A percentile compares a stretch with the other conserved stretches of the same genome.
phyloP scores from a whole-genome alignment of 495 filamentous ascomycete genomes.

The Penicillium canariense region DNA sequence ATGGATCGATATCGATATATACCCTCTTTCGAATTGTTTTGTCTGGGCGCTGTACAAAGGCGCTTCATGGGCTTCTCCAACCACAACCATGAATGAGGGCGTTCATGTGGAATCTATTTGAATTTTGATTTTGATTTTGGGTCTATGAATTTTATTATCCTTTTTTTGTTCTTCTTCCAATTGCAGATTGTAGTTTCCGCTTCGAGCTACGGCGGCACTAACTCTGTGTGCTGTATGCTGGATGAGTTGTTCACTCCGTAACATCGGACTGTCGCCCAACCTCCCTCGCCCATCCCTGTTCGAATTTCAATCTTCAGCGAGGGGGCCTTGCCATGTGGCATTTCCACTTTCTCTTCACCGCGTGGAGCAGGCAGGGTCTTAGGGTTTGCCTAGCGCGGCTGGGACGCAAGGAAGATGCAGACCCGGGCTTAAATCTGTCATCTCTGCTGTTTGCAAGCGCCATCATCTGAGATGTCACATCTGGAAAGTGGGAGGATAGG shows the following conservation, averaged over 20 bases:
- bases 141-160: too few relatives aligned
- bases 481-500: not conserved
- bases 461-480: not conserved
- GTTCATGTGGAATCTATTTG: not conserved
- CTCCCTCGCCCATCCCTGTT: not conserved
- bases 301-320: not conserved
- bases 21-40: constrained; percentile 18
- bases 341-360: constrained; percentile 3
- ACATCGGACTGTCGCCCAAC: not conserved
- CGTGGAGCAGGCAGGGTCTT: constrained; percentile 1
- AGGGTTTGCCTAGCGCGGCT: not conserved
- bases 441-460: not conserved
- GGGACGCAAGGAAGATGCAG: constrained; percentile 6
- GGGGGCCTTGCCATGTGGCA: not conserved
- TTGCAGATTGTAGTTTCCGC: not conserved
- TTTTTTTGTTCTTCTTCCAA: not conserved
- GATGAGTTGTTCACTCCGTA: too few relatives aligned
- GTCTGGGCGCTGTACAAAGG: constrained; percentile 9
- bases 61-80: not conserved
- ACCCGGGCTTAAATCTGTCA: not conserved
- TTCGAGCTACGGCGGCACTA: not conserved
- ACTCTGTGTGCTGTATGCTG: not conserved
- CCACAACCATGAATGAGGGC: not conserved
- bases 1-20: constrained; percentile 11
- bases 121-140: not conserved